These are phyloP conservation scores for Halophytophthora polymorphica DNA, from an alignment of 352 stramenopile genomes.

Conservation along the genomic window DNA sequence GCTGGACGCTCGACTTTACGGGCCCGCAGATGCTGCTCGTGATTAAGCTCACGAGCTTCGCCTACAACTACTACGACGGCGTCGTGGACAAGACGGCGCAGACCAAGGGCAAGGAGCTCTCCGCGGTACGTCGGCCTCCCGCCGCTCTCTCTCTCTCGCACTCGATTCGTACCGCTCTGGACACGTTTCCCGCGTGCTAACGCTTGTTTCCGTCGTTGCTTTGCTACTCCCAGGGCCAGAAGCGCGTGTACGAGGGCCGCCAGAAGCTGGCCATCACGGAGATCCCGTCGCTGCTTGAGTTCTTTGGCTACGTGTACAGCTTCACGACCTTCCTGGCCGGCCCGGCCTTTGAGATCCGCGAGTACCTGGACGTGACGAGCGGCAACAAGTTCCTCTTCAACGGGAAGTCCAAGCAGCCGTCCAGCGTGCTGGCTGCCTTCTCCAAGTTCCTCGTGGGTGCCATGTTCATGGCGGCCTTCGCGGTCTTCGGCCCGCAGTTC, in stretches of 20 bases:
- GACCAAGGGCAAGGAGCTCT: slow-evolving; percentile 23
- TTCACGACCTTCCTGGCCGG: slow-evolving; percentile 95
- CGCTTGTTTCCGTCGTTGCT: not conserved
- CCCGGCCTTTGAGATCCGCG: slow-evolving; percentile 93
- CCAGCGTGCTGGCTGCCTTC: slow-evolving; percentile 68
- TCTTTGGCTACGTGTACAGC: slow-evolving; percentile 96
- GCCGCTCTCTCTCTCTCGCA: no score
- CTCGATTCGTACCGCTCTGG: no score
- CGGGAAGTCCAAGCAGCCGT: slow-evolving; percentile 42
- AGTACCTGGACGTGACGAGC: slow-evolving; percentile 85
- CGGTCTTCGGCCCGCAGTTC: slow-evolving; percentile 44
- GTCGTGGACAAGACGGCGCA: slow-evolving; percentile 56
- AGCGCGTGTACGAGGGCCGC: slow-evolving; percentile 34
- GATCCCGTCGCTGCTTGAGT: slow-evolving; percentile 92
- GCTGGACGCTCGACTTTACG: slow-evolving; percentile 86
- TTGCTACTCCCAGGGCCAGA: slow-evolving; percentile 5
- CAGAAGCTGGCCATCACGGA: slow-evolving; percentile 69
- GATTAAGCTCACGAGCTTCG: slow-evolving; percentile 97
- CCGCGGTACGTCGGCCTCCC: not conserved
- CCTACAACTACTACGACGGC: slow-evolving; percentile 97
- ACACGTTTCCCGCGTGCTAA: no score
- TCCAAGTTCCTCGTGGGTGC: slow-evolving; percentile 74
- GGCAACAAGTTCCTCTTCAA: slow-evolving; percentile 57
- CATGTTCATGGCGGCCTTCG: slow-evolving; percentile 57
- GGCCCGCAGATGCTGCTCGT: slow-evolving; percentile 92